Evolutionary conservation across 169 alveolate species (phyloP), one percentile per base, ranked within the genome.

Genomic region (Plasmodium falciparum): DNA sequence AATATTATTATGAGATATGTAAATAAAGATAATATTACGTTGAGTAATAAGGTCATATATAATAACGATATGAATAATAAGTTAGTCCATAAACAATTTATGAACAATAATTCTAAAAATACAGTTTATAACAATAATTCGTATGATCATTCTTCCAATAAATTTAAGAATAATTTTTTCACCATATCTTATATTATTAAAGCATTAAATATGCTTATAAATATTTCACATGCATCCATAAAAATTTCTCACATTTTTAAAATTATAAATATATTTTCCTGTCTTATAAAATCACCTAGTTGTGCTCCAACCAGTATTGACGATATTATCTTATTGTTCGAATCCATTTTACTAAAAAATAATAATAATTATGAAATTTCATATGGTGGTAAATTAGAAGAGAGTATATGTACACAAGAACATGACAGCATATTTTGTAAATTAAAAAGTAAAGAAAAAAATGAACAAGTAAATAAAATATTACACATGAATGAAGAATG

Each of bases 1-100:
- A 73, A 83, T 24, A 69, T 83, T 8, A 83, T 83, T 83, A 67
- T 69, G 49, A 83, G 70, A 67, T 83, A 83, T 61, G 91, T 69
- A 69, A 83, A 59, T 83, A 83, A 56, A 12, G 59, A 29, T 70
- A 45, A 69, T 49, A 61, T 17, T 69, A 26, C 29, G 12, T 24
- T 45, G 12, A 76, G 49, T 49, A 39, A 39, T 39, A 39, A 39
- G 9, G 47, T 39, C 7, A 39, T 39, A 39, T 39, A 39, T 39
- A 39, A 1, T 39, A 39, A 39, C 6, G 47, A 39, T 39, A 39
- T 39, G 11, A 39, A 39, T 39, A 39, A 5, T 5, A 39, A 39
- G 1, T 2, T 5, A 39, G 11, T 39, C 9, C 7, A 39, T 39
- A 39, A 39, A 39, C 9, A 39, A 39, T 39, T 39, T 5, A 39